A percentile compares a stretch with the other conserved stretches of the same genome.
phyloP scores from a whole-genome alignment of 805 yeast genomes.

The Cyberlindnera subsufficiens region DNA sequence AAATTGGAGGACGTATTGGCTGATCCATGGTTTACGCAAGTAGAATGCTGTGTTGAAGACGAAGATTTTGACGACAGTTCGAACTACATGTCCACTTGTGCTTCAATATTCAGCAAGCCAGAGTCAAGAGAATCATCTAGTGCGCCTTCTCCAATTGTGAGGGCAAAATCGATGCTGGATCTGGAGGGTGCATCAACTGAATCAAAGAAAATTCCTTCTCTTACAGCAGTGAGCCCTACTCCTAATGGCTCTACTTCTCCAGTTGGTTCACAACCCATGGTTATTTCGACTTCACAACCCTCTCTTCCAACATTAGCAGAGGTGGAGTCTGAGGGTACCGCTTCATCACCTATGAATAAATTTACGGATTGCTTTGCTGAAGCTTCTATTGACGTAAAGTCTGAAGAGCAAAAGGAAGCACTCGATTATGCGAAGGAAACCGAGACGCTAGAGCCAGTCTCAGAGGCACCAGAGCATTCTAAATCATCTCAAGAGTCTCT shows the following conservation, averaged over 20 bases:
- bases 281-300: neutral
- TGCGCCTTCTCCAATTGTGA: constrained; percentile 7
- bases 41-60: constrained; percentile 59
- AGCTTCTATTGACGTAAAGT: neutral
- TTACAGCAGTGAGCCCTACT: too few species aligned
- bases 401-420: neutral
- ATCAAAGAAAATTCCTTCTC: neutral
- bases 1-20: constrained; percentile 45
- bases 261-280: neutral
- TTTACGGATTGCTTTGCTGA: neutral
- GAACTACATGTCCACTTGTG: constrained; percentile 3
- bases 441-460: too few species aligned
- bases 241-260: neutral
- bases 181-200: neutral
- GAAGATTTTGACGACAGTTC: constrained; percentile 15
- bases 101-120: constrained; percentile 1
- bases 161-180: constrained; percentile 23
- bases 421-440: too few species aligned
- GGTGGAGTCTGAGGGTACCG: constrained; percentile 7
- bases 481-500: too few species aligned
- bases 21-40: constrained; percentile 57
- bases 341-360: constrained; percentile 8
- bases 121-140: constrained; percentile 3
- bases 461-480: too few species aligned
- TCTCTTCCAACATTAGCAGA: constrained; percentile 11